Evolutionary conservation across 495 filamentous ascomycete species (phyloP).

Genomic region (Talaromyces ruber): DNA sequence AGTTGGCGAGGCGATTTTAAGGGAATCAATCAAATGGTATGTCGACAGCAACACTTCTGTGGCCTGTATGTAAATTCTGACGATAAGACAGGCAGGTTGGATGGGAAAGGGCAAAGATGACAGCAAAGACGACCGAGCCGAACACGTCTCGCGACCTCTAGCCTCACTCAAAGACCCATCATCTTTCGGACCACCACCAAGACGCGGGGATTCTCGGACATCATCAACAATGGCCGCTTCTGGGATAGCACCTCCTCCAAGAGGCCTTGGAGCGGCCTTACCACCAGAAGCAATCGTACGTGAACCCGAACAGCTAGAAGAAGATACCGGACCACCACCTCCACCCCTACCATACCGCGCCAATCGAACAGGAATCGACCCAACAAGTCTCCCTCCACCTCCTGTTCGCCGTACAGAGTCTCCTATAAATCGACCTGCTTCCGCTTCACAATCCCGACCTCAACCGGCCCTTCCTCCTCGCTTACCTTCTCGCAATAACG

Average conservation of each 20-base stretch:
- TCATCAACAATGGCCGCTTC: slow-evolving; percentile 18
- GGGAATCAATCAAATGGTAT: slow-evolving; percentile 50
- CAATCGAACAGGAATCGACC: slow-evolving; percentile 64
- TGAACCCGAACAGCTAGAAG: slow-evolving; percentile 25
- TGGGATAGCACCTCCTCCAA: slow-evolving; percentile 34
- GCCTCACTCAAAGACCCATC: slow-evolving; percentile 72
- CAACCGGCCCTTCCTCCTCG: slow-evolving; percentile 52
- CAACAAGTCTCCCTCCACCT: slow-evolving; percentile 61
- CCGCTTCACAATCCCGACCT: slow-evolving; percentile 38
- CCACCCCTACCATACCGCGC: slow-evolving; percentile 61
- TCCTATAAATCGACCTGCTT: slow-evolving; percentile 25
- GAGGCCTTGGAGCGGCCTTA: slow-evolving; percentile 39
- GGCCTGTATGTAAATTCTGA: background rate
- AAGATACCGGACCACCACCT: slow-evolving; percentile 31
- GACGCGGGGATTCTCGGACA: slow-evolving; percentile 48
- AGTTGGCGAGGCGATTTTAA: slow-evolving; percentile 53
- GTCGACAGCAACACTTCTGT: slow-evolving; percentile 5
- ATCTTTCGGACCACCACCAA: slow-evolving; percentile 81
- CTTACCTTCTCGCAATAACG: slow-evolving; percentile 56
- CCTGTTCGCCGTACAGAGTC: slow-evolving; percentile 49
- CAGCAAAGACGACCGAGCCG: slow-evolving; percentile 19
- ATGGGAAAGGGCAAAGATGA: slow-evolving; percentile 45
- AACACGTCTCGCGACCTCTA: slow-evolving; percentile 60
- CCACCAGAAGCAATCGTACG: slow-evolving; percentile 29
- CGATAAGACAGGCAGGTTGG: slow-evolving; percentile 34